These are phyloP conservation scores for Penicillium fimorum DNA, from an alignment of 495 filamentous ascomycete genomes.

Conservation along the genomic window DNA sequence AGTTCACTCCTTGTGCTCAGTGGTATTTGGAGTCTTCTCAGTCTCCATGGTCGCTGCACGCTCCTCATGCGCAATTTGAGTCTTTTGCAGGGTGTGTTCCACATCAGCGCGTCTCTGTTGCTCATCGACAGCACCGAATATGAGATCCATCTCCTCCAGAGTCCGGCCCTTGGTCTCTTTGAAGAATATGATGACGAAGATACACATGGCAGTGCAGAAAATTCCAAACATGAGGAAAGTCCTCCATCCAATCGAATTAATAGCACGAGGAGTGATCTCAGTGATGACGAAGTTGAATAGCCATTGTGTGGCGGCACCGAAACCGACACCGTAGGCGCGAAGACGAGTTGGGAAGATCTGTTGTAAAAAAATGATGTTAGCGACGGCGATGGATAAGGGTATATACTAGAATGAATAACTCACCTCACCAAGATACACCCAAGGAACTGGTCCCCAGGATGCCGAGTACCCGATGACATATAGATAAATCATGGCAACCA, in stretches of 20 bases:
- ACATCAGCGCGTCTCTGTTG: constrained; percentile 37
- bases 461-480: constrained; percentile 48
- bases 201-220: constrained; percentile 41
- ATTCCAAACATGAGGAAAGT: constrained; percentile 58
- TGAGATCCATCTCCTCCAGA: constrained; percentile 50
- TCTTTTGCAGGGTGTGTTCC: constrained; percentile 43
- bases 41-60: constrained; percentile 15
- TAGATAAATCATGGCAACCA: constrained; percentile 56
- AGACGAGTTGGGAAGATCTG: constrained; percentile 72
- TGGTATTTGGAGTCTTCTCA: neutral
- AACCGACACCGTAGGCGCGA: constrained; percentile 66
- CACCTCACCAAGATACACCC: constrained; percentile 54
- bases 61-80: constrained; percentile 28
- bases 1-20: constrained; percentile 1
- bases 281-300: constrained; percentile 48
- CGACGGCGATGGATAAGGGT: neutral
- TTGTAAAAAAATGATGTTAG: constrained; percentile 29
- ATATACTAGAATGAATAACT: neutral
- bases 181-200: constrained; percentile 49
- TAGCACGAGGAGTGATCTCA: constrained; percentile 36
- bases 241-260: constrained; percentile 50
- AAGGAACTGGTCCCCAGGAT: constrained; percentile 47
- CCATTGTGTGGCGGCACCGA: constrained; percentile 58
- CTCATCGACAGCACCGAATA: constrained; percentile 44
- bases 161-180: constrained; percentile 60